Base-by-base conservation (phyloP, 768 basidiomycete genomes). In the Pleurotus platypus region DNA sequence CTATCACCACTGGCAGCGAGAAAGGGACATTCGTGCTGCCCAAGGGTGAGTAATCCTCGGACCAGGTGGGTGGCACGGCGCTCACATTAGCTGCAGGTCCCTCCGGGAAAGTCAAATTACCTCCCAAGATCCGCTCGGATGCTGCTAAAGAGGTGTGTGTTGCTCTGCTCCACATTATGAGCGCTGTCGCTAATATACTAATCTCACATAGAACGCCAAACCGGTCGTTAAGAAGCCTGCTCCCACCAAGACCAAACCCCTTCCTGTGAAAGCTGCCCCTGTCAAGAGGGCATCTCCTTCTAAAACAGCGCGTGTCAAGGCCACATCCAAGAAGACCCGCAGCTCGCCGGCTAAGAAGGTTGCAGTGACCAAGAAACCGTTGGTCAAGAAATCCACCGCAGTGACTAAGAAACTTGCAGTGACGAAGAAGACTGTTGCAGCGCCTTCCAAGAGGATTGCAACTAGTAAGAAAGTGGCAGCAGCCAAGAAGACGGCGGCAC, bases 111-210 rank as follows among this genome's bases (percentile, higher is more conserved):
- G 70, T 76, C 63, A 90, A 89, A 71, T 80, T 91, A 24, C 81
- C 87, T 24, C 83, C 87, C 56, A 90, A 89, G 75, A 66, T 77
- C 63, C 75, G 77, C 38, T 64, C 73, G n/a, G 84, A 82, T 60
- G 81, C 82, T 54, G 75, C 77, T 11, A 81, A 81, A 64, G 79
- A 81, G 78, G 78, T 79, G 20, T 38, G 66, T 35, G 30, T 35
- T 35, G 30, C 30, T 35, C 30, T 9, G 30, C 11, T 35, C 30
- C 9, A 35, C 30, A 35, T 2, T 8, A 35, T 4, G 30, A 35
- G 30, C 11, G 30, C 11, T 35, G 8, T 35, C 30, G 30, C 30
- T 35, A 9, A 11, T 11, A 35, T 54, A 16, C 45, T 47, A 40
- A n/a, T 51, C 30, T 49, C 58, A 27, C 58, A 35, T 35, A 77